Conservation (phyloP, 805 yeast genomes). For the Komagataella populi region DNA sequence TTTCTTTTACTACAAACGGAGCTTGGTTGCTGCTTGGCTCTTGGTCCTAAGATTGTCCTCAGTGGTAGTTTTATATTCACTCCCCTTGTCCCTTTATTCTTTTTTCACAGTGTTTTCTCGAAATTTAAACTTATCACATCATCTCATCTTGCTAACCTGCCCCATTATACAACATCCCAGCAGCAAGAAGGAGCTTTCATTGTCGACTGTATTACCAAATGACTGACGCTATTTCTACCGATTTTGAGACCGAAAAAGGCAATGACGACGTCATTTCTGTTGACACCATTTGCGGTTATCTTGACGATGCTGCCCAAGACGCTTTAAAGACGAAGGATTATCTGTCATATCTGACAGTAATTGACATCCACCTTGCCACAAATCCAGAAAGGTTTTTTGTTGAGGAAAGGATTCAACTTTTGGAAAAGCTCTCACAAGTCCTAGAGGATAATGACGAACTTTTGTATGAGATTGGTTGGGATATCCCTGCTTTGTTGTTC, state of each 20-base stretch:
- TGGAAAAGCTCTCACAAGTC: slow-evolving; percentile 29
- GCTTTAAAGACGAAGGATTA: slow-evolving; percentile 38
- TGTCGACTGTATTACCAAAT: neutral
- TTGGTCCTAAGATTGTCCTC: no score
- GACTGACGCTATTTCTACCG: neutral
- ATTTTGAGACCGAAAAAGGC: neutral
- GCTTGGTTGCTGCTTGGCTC: slow-evolving; percentile 5
- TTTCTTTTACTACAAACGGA: slow-evolving; percentile 1
- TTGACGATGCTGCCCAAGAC: slow-evolving; percentile 14
- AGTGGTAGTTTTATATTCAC: neutral
- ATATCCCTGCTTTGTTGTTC: slow-evolving; percentile 59
- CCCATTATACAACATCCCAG: neutral
- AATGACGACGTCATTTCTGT: neutral
- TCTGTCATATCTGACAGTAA: slow-evolving; percentile 56
- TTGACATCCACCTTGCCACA: slow-evolving; percentile 42
- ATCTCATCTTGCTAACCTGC: neutral
- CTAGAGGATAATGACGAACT: slow-evolving; percentile 33
- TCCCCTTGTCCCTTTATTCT: slow-evolving; percentile 2
- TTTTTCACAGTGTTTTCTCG: neutral
- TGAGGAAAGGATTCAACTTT: slow-evolving; percentile 35
- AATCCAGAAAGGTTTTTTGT: slow-evolving; percentile 30
- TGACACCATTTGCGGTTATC: slow-evolving; percentile 1
- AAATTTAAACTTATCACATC: neutral
- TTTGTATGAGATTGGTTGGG: slow-evolving; percentile 77
- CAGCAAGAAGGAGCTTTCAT: neutral